Evolutionary conservation across 192 early-diverging fungal genomes (phyloP).

Genomic region (Backusella luteola): DNA sequence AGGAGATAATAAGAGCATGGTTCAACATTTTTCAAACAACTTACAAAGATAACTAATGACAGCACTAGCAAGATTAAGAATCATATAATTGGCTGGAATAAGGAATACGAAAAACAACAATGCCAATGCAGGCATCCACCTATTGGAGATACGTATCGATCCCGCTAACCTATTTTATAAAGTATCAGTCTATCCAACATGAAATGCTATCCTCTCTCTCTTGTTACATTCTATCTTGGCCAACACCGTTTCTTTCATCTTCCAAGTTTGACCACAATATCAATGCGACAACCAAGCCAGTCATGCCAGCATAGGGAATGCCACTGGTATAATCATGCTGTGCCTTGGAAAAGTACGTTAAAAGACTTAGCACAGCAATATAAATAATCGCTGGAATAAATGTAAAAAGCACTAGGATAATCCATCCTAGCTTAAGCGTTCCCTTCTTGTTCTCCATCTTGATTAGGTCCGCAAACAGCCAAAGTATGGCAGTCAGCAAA

Average conservation of each 20-base stretch:
- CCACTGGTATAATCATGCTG: not conserved
- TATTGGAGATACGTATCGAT: slow-evolving; percentile 13
- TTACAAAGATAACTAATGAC: slow-evolving; percentile 20
- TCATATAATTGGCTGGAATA: slow-evolving; percentile 18
- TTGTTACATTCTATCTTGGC: slow-evolving; percentile 9
- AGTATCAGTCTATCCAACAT: no score
- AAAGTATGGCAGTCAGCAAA: not conserved
- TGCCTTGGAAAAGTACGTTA: not conserved
- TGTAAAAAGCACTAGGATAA: not conserved
- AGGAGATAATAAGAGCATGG: not conserved
- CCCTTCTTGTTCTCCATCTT: slow-evolving; percentile 14
- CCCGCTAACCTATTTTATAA: slow-evolving; percentile 11
- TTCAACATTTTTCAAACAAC: not conserved
- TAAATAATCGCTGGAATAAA: slow-evolving; percentile 16
- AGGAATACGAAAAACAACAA: slow-evolving; percentile 22
- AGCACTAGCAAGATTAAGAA: slow-evolving; percentile 13
- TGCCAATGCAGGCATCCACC: slow-evolving; percentile 8
- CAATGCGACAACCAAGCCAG: slow-evolving; percentile 19
- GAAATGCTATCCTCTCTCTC: not conserved
- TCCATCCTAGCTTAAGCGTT: slow-evolving; percentile 6
- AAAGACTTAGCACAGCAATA: not conserved
- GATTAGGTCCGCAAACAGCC: slow-evolving; percentile 6
- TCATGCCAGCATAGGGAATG: slow-evolving; percentile 1
- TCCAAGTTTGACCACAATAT: slow-evolving; percentile 1
- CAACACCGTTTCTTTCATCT: slow-evolving; percentile 1